Evolutionary conservation across 108 stramenopile genomes (phyloP), one percentile per base, ranked within the genome.

Genomic region (Bacterosira constricta): DNA sequence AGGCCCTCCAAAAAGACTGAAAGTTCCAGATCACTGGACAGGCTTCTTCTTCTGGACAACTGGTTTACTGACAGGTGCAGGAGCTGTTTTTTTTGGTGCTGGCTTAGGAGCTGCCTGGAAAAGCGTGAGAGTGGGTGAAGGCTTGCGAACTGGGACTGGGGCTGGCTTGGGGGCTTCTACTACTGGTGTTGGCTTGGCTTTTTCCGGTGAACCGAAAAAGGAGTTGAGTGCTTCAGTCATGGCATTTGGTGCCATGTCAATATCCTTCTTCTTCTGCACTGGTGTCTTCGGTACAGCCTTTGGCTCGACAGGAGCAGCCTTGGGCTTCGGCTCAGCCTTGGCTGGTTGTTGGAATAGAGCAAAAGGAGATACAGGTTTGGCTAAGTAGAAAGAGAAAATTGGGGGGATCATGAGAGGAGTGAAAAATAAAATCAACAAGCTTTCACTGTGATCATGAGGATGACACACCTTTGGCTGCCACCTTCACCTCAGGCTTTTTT

Each of bases 161-260:
- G 54, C 34, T 35, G 52, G 44, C 35, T 71, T 73, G 57, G 71
- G 63, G 27, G 59, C 59, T 27, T 34, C 53, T 34, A 21, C 55
- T 18, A 34, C 17, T n/a, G 53, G 53, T 15, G 25, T 15, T 34
- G 55, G 32, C 34, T 56, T 56, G 4, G 55, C 47, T 10, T 21
- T 21, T 25, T 49, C 21, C 2, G 47, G 47, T 0, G 47, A 4
- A 47, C 81, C 75, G 38, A 77, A 81, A 39, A 77, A 79, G 42
- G 73, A 85, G 57, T 63, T 78, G 35, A 75, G 67, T n/a, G 69
- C 73, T 80, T 73, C 79, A 12, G 76, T 80, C 70, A 76, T 80
- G 2, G 79, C 65, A 46, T 78, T 77, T 0, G 73, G 68, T 37
- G 71, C 76, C 56, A 73, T 67, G 45, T 66, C 39, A 46, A 77